Evolutionary conservation across 805 yeast species (phyloP).

Genomic region (Metschnikowia proteae): DNA sequence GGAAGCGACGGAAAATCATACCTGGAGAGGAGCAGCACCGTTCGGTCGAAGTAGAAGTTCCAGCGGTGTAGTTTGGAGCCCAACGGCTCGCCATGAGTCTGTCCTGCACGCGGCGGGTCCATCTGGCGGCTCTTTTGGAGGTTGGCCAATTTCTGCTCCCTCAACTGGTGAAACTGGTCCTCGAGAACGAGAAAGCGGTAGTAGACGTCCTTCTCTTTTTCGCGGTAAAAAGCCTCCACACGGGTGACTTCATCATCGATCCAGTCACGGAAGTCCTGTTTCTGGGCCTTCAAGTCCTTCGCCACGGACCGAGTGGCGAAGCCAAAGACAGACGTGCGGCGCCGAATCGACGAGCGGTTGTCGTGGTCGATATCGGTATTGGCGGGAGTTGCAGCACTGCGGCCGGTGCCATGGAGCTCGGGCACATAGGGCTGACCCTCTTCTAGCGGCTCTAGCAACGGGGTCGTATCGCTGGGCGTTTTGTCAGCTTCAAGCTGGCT

Average conservation of each 20-base stretch:
- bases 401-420: background rate
- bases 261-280: conserved; percentile 59
- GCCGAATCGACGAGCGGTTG: background rate
- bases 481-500: conserved; percentile 17
- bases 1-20: conserved; percentile 43
- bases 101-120: conserved; percentile 13
- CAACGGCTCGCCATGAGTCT: conserved; percentile 23
- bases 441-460: conserved; percentile 14
- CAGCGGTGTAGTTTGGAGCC: conserved; percentile 26
- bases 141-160: conserved; percentile 43
- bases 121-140: background rate
- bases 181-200: conserved; percentile 59
- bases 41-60: conserved; percentile 27
- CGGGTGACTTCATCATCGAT: conserved; percentile 56
- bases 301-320: conserved; percentile 10
- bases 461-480: conserved; percentile 15
- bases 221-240: conserved; percentile 58
- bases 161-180: conserved; percentile 63
- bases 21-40: conserved; percentile 23
- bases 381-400: background rate
- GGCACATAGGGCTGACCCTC: conserved; percentile 6
- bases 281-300: conserved; percentile 26
- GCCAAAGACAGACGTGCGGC: background rate
- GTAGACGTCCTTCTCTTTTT: conserved; percentile 56
- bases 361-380: background rate